Base-by-base conservation (phyloP, 768 basidiomycete genomes). In the Rhizopogon rudus region DNA sequence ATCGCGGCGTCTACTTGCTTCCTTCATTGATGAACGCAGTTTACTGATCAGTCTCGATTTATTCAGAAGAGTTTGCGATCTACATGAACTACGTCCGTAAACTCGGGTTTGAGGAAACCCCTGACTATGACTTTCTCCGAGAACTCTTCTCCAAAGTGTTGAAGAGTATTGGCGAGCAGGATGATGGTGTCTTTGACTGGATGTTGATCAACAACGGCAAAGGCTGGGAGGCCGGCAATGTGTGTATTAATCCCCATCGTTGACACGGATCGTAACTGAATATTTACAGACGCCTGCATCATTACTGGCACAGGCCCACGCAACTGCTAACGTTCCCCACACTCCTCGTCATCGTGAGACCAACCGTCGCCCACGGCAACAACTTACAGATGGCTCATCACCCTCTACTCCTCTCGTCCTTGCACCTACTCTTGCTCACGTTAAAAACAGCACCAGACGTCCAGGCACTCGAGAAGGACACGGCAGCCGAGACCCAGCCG, bases 1-100 rank as follows among this genome's bases (percentile, higher is more conserved):
- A 14, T 14, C 14, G 46, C 20, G 35, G 14, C 48, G 5, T 37
- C 20, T 48, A 22, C 40, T 55, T 51, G 41, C 45, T 52, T 52
- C 29, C 13, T 28, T 51, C 16, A 20, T 22, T 6, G 35, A 49
- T 49, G 35, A n/a, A 42, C 16, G 10, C 14, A 37, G 49, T 54
- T 49, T 20, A 17, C 48, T 54, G 6, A 41, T 59, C 43, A 40
- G 50, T 54, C 29, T 46, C 49, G 43, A 40, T 41, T 58, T 20
- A 39, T 53, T 9, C 72, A 95, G 96, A 98, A 80, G 96, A 98
- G 65, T 98, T 99, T 66, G 85, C 87, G 17, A 98, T 98, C 61
- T 99, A 98, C 74, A 93, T 99, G 86, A 98, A 97, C 75, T 99
- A 99, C 63, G 96, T 99, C 44, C 91, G 96, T 49, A 98, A 97